Conservation (phyloP, 73 alveolate genomes). For the Paramecium caudatum region DNA sequence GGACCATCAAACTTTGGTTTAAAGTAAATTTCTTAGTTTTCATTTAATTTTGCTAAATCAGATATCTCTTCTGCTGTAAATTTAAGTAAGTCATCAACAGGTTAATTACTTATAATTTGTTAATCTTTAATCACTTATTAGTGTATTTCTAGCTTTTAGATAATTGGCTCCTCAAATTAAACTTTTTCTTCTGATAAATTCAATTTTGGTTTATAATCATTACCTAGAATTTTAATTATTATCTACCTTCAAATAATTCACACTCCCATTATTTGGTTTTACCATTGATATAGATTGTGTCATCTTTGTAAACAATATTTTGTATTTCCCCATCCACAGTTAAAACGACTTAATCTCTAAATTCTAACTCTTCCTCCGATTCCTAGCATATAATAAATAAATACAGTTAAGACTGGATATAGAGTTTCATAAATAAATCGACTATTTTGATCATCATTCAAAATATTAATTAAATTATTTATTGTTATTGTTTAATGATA, state of each 20-base stretch:
- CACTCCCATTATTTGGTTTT: not conserved
- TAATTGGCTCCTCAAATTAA: not conserved
- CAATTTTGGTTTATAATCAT: not conserved
- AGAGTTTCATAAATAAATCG: conserved; percentile 46
- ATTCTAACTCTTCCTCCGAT: conserved; percentile 36
- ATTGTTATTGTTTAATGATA: not conserved
- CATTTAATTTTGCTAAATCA: conserved; percentile 52
- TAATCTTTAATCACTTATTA: not conserved
- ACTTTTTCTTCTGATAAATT: not conserved
- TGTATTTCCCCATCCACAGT: not conserved
- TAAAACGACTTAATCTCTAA: not conserved
- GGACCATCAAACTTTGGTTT: not conserved
- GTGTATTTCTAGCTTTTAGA: not conserved
- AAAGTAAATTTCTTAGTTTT: conserved; percentile 10
- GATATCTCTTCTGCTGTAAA: conserved; percentile 38
- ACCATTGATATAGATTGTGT: not conserved
- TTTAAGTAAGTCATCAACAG: not conserved
- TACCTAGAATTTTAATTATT: not conserved
- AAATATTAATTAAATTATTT: not conserved
- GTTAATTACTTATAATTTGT: not conserved
- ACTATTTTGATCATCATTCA: conserved; percentile 21
- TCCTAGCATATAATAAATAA: not conserved
- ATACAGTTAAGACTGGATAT: conserved; percentile 28
- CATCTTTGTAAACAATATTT: not conserved
- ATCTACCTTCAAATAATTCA: not conserved